Conservation (phyloP, 495 filamentous ascomycete genomes). For the Bacidia gigantensis region DNA sequence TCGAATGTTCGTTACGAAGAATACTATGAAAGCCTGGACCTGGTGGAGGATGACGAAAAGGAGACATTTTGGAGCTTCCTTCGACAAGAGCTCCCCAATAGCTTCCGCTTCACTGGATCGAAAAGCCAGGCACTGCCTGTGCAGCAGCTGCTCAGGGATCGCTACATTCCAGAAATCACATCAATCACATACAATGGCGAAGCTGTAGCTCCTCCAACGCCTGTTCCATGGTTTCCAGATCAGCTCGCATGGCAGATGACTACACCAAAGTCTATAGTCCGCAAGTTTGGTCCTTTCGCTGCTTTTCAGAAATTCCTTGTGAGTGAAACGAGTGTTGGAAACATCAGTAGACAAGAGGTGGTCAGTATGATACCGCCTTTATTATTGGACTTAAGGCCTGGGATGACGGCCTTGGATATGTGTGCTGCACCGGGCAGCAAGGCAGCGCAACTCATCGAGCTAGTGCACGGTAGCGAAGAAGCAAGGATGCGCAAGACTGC, state of each 20-base stretch:
- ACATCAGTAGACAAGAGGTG: conserved; percentile 91
- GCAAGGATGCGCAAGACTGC: conserved; percentile 51
- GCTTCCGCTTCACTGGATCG: conserved; percentile 89
- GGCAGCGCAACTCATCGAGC: conserved; percentile 85
- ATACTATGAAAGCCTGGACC: conserved; percentile 66
- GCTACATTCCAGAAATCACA: conserved; percentile 78
- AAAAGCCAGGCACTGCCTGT: conserved; percentile 84
- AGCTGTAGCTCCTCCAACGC: conserved; percentile 61
- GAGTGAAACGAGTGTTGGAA: conserved; percentile 89
- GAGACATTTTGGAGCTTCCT: conserved; percentile 70
- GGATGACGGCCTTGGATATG: conserved; percentile 86
- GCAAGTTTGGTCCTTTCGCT: conserved; percentile 81
- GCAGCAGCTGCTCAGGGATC: conserved; percentile 67
- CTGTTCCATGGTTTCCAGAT: conserved; percentile 85
- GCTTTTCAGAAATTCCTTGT: conserved; percentile 98
- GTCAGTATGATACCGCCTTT: conserved; percentile 98
- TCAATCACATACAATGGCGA: conserved; percentile 69
- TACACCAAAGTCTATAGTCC: conserved; percentile 82
- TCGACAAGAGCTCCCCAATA: conserved; percentile 75
- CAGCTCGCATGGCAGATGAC: conserved; percentile 92
- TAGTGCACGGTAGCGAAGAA: conserved; percentile 87
- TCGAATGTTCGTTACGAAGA: conserved; percentile 64
- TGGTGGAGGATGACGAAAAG: conserved; percentile 59
- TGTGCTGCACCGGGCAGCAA: conserved; percentile 96
- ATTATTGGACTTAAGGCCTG: conserved; percentile 76